Evolutionary conservation across 202 grass and related monocot genomes (phyloP), one percentile per base, ranked within the genome.

Genomic region (Sporobolus alterniflorus): DNA sequence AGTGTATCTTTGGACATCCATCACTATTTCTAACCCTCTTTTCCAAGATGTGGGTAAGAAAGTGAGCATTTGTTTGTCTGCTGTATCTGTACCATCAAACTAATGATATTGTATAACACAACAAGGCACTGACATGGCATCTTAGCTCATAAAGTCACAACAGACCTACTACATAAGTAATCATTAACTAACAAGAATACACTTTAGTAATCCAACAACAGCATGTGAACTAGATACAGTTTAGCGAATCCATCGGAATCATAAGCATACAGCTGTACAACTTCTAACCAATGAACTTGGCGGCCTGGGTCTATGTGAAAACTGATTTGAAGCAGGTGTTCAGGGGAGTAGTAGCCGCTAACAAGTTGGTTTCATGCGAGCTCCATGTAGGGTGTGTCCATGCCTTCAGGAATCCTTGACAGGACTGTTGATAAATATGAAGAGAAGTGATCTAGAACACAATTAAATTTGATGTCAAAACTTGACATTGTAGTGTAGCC

Each of bases 1-100:
- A 52, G 71, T 79, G 87, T 85, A 64, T 82, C 42, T 68, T 67
- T 73, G 81, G 76, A 80, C 70, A 65, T 90, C 78, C 79, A 83
- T 73, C 43, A 63, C 40, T 13, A 59, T 70, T 81, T 25, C 46
- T 69, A 64, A 34, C 55, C 34, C 34, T 60, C 67, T 47, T 44
- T 74, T 55, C 63, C 69, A 39, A 43, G 28, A 69, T 69, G n/a
- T 78, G 12, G 46, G 8, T 16, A 65, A 29, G 34, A 61, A 60
- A 62, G 29, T 12, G 8, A 22, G 29, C 2, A 29, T 55, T 9
- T 17, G 15, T 44, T 71, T 62, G 5, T 13, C 21, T 26, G 15
- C 22, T 11, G 26, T 47, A 26, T 9, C 0, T 65, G 56, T 57
- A 65, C 28, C 4, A 63, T 18, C 63, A 2, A 65, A 18, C 60